A percentile compares a stretch with the other conserved stretches of the same genome.
Evolutionary conservation across 129 eudicot genomes (phyloP).

Genomic region (Sambucus nigra): DNA sequence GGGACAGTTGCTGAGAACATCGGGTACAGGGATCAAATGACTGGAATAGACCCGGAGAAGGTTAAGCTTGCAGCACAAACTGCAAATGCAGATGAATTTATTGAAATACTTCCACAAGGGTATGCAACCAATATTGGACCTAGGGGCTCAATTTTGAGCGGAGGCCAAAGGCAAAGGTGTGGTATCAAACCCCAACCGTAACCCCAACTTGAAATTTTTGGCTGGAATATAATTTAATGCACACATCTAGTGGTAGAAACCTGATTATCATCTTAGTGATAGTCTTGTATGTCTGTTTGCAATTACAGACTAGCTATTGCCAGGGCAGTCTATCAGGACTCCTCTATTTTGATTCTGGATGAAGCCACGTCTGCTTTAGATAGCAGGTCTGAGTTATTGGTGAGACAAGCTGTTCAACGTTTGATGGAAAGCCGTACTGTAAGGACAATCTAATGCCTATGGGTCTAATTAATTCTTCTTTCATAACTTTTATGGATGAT

Average conservation of each 20-base stretch:
- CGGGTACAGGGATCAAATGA: conserved; percentile 76
- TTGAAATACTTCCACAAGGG: conserved; percentile 49
- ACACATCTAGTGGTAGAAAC: no score
- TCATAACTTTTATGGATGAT: background rate
- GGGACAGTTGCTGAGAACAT: conserved; percentile 91
- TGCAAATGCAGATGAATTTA: conserved; percentile 91
- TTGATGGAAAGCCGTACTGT: conserved; percentile 65
- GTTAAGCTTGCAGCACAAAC: conserved; percentile 66
- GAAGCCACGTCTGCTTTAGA: conserved; percentile 98
- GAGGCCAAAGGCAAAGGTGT: conserved; percentile 96
- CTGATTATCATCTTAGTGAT: background rate
- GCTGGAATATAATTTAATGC: no score
- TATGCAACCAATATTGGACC: conserved; percentile 75
- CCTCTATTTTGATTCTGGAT: conserved; percentile 75
- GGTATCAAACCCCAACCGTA: conserved; percentile 1
- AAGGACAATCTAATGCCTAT: conserved; percentile 19
- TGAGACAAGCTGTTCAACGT: conserved; percentile 86
- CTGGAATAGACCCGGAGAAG: conserved; percentile 58
- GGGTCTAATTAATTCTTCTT: background rate
- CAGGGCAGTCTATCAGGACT: conserved; percentile 80
- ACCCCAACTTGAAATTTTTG: no score
- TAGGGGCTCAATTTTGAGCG: conserved; percentile 78
- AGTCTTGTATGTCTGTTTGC: background rate
- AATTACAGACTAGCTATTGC: conserved; percentile 80
- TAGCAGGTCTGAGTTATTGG: conserved; percentile 75